phyloP scores from a whole-genome alignment of 2,329 filamentous ascomycete species.

The Hypoxylon rubiginosum region DNA sequence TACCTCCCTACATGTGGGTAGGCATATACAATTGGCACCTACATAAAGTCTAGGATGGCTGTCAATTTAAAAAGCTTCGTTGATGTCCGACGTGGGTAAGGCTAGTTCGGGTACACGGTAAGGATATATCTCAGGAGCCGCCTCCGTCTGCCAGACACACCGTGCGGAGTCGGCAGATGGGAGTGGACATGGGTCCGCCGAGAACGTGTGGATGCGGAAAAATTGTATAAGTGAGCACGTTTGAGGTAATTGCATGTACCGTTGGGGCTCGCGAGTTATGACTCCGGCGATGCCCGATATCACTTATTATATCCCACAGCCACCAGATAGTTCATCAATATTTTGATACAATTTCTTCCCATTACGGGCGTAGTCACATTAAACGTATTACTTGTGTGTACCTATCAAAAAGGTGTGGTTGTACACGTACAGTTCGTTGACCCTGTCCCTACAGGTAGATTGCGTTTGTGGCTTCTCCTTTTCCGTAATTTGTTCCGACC shows the following conservation, averaged over 20 bases:
- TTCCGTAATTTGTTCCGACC: background rate
- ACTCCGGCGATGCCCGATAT: conserved; percentile 13
- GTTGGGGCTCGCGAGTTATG: conserved; percentile 9
- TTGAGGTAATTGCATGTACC: conserved; percentile 30
- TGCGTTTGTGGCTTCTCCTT: background rate
- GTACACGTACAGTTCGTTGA: background rate
- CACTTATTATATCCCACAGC: conserved; percentile 15
- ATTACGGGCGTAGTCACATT: background rate
- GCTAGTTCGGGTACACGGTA: background rate
- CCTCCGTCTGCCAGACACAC: background rate
- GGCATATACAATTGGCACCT: background rate
- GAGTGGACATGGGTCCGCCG: conserved; percentile 6
- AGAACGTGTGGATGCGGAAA: background rate
- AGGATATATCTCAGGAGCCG: conserved; percentile 12
- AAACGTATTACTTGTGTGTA: background rate
- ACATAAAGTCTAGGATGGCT: background rate
- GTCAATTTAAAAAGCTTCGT: conserved; percentile 15
- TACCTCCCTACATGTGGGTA: too few species aligned
- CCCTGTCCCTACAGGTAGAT: background rate
- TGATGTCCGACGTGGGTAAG: background rate
- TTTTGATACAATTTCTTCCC: background rate
- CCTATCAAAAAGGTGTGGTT: background rate
- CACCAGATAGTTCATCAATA: background rate
- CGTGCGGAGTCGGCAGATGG: conserved; percentile 7
- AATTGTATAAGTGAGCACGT: conserved; percentile 31